Base-by-base conservation (phyloP, 1,284 basidiomycete species). In the Porogramme epimiltina region DNA sequence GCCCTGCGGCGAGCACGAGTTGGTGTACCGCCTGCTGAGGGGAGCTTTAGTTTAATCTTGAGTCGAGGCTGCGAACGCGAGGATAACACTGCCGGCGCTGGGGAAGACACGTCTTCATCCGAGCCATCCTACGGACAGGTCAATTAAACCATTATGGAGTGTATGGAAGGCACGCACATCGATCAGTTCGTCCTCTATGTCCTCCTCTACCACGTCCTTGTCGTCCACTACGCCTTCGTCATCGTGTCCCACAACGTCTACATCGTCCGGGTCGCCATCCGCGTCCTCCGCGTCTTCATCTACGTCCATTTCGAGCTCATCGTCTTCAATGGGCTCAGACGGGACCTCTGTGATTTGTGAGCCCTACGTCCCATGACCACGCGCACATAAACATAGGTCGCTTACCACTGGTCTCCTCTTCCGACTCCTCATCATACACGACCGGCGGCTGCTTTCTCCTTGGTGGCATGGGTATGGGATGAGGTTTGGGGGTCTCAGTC, bases 1-100 rank as follows among this genome's bases (percentile, higher is more conserved):
- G 67, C 69, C 49, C 64, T 66, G 3, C 71, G 67, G 15, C 63
- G 59, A n/a, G 45, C 64, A 54, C 49, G 67, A 44, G 53, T 58
- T 10, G 68, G 56, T 53, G 64, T 62, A 42, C 63, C 58, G 16
- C 65, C 62, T n/a, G n/a, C 18, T 70, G 70, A 8, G 83, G 81
- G n/a, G 4, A 86, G 67, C 64, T 83, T 87, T 42, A 87, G 73
- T 60, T 80, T 85, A 62, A 87, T 85, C 59, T 81, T 84, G n/a
- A 87, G 73, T 4, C 77, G 62, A 16, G 62, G 58, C 3, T 56
- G 47, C 8, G 48, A 51, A 6, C 53, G 53, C n/a, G 34, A 37
- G 16, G 49, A 51, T 34, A 51, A 44, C 15, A 54, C 53, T 20
- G 36, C 47, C 23, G 52, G 57, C 16, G 60, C 47, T 6, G 58